Evolutionary conservation across 805 yeast species (phyloP), one percentile per base, ranked within the genome.

Genomic region (Saccharomycopsis sp.): DNA sequence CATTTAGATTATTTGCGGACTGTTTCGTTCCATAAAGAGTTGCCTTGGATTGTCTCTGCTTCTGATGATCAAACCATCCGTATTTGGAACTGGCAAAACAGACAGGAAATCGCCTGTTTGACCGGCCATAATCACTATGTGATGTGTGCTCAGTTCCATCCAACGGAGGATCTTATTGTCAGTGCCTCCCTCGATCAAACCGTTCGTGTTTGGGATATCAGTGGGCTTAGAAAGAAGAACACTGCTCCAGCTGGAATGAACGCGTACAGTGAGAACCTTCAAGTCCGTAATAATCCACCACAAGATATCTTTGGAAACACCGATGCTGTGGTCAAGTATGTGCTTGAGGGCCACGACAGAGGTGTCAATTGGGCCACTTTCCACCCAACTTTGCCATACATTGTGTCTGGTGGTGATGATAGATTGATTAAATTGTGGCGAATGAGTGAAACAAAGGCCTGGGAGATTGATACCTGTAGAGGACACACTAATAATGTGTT

Each of bases 61-160:
- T 89, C 97, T 52, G 99, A 94, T 73, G 99, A 94, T 77, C 99
- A 94, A 75, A 94, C 99, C 35, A 91, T 96, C 64, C 82, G 99
- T 71, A 93, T 94, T 64, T 94, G 99, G 99, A 96, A 94, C 75
- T 94, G 99, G 99, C 99, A 96, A 77, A 92, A 92, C 72, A 85
- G 99, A 66, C 93, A 91, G 71, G 98, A 94, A 68, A 87, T 94
- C 68, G 98, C 98, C 8, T 90, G 97, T 68, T 76, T 94, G 65
- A 93, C 99, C 5, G 99, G 99, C 62, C 99, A 94, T 73, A 92
- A 90, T 74, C 99, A 94, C 75, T 94, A 96, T 73, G 97, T 94
- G 58, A 89, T 94, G 94, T 88, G 96, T 67, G 98, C 99, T 1
- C 96, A 89, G 72, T 94, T 94, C 81, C 99, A 94, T 71, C 97